A percentile compares a stretch with the other conserved stretches of the same genome.
Evolutionary conservation across 2,329 filamentous ascomycete species (phyloP).

Genomic region (Pestalotiopsis sp.): DNA sequence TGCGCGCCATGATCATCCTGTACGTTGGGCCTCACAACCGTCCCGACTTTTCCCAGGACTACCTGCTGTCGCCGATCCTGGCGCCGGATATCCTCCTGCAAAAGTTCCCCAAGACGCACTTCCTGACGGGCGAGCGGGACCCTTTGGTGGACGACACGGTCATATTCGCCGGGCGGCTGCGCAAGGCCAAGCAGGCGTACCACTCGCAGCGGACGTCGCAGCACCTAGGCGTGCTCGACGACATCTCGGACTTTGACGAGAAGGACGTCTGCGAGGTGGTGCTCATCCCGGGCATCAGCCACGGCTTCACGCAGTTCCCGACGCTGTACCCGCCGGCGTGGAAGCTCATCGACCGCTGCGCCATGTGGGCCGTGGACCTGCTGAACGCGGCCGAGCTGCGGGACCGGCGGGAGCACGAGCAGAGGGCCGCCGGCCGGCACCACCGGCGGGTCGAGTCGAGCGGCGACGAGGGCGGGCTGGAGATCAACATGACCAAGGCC

Average conservation of each 20-base stretch:
- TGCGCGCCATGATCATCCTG: constrained; percentile 97
- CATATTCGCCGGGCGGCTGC: constrained; percentile 88
- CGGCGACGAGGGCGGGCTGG: constrained; percentile 79
- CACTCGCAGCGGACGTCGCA: constrained; percentile 54
- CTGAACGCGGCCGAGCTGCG: constrained; percentile 59
- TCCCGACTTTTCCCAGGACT: constrained; percentile 91
- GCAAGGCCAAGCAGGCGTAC: constrained; percentile 71
- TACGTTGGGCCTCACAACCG: constrained; percentile 94
- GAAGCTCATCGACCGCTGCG: constrained; percentile 81
- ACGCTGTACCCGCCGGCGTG: constrained; percentile 86
- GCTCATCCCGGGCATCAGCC: constrained; percentile 85
- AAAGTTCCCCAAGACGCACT: constrained; percentile 91
- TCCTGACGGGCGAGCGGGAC: constrained; percentile 92
- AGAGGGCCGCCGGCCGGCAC: constrained; percentile 39
- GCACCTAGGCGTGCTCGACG: constrained; percentile 49
- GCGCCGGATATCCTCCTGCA: constrained; percentile 83
- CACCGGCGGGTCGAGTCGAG: constrained; percentile 62
- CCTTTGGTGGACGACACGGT: constrained; percentile 96
- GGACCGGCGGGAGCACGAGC: constrained; percentile 30
- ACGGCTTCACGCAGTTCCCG: constrained; percentile 94
- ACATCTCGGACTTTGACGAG: constrained; percentile 65
- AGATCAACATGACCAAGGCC: constrained; percentile 70
- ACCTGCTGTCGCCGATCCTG: constrained; percentile 84
- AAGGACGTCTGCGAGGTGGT: constrained; percentile 80
- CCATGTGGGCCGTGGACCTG: constrained; percentile 79